Evolutionary conservation across 129 eudicot species (phyloP), one percentile per base, ranked within the genome.

Genomic region (Oenanthe sinensis): DNA sequence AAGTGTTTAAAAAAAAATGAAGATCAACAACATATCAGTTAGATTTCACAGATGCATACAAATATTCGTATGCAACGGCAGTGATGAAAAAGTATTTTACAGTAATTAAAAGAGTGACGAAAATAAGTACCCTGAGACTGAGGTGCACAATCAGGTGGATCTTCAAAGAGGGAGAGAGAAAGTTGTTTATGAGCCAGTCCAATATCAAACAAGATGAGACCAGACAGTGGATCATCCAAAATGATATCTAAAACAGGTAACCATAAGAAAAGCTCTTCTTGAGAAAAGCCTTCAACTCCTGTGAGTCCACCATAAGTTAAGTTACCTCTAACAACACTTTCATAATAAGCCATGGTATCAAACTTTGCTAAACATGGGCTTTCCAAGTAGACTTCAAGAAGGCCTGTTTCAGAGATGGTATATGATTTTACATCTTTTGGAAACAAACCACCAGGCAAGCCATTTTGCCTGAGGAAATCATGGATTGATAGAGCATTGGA

Each of bases 251-350:
- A 86, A 3, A 91, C 94, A 7, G 97, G 94, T 40, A 91, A 74
- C 97, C 92, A 91, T 36, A 91, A 79, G 60, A 91, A 91, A 16
- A 91, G 86, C 82, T 91, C 97, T 79, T 89, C 90, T 77, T 91
- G 94, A 40, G 90, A 82, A 63, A 91, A 71, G 8, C 97, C 97
- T 81, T 88, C 90, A n/a, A 91, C 87, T 9, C 94, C 97, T 14
- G 70, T 84, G 5, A 91, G 82, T 2, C 89, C 89, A 8, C 97
- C 94, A 74, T 89, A 89, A 78, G 87, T 89, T 8, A 91, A 84
- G 80, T 91, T 91, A n/a, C 92, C 97, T 55, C 87, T 83, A 12
- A 91, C 97, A 19, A 91, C 90, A 39, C 88, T 89, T 33, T 91
- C 94, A 74, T 86, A 91, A 28, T 81, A 85, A 30, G 90, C 94